Conservation (phyloP, 192 early-diverging fungal genomes). For the Coemansia sp. region DNA sequence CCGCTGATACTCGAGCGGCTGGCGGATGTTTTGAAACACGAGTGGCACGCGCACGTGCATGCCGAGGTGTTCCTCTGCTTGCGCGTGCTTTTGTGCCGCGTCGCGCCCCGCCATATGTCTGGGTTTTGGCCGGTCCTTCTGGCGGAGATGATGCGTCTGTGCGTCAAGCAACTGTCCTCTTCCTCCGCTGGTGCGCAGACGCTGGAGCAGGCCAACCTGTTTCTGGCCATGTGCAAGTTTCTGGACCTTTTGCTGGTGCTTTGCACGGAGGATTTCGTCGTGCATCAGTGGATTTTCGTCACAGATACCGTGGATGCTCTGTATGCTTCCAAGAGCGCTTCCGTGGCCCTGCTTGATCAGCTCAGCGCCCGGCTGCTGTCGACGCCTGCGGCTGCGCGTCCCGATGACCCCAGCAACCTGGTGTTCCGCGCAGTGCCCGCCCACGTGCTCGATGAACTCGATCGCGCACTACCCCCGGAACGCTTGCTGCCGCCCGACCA, state of each 20-base stretch:
- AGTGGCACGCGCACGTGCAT: slow-evolving; percentile 66
- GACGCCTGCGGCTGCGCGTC: slow-evolving; percentile 22
- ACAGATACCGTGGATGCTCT: slow-evolving; percentile 77
- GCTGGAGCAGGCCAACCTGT: slow-evolving; percentile 65
- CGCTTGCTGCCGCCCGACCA: slow-evolving; percentile 4
- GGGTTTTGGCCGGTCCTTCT: slow-evolving; percentile 92
- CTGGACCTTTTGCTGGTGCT: slow-evolving; percentile 79
- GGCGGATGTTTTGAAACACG: slow-evolving; percentile 80
- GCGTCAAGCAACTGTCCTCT: slow-evolving; percentile 15
- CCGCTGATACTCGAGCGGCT: slow-evolving; percentile 84
- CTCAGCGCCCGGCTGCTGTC: slow-evolving; percentile 60
- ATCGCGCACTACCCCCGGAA: not conserved
- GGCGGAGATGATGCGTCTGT: slow-evolving; percentile 71
- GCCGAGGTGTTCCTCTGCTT: slow-evolving; percentile 83
- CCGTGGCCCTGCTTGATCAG: slow-evolving; percentile 64
- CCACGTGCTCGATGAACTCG: too few species aligned
- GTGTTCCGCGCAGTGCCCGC: too few species aligned
- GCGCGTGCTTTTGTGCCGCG: slow-evolving; percentile 72
- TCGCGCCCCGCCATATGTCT: slow-evolving; percentile 77
- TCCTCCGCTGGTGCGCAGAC: slow-evolving; percentile 37
- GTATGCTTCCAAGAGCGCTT: slow-evolving; percentile 50
- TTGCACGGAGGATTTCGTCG: slow-evolving; percentile 78
- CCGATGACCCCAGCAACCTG: too few species aligned
- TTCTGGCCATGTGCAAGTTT: slow-evolving; percentile 85
- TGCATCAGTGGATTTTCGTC: slow-evolving; percentile 95